Percentiles rank a stretch among this genome's conserved stretches.
These are phyloP conservation scores for Tremellales sp. DNA, from an alignment of 1,284 basidiomycete species.

Conservation along the genomic window DNA sequence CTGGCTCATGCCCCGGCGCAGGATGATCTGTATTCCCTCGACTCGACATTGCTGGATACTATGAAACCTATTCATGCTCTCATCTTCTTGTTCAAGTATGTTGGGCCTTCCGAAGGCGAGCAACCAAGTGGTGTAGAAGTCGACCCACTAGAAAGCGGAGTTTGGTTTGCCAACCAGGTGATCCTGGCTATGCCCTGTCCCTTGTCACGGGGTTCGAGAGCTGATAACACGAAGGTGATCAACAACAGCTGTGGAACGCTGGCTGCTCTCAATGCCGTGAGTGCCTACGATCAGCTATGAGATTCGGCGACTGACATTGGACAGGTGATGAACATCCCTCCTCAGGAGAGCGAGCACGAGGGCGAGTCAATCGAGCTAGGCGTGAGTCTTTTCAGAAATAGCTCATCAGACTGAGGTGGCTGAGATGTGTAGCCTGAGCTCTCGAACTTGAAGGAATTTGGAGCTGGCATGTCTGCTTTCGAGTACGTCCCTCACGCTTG, in stretches of 20 bases:
- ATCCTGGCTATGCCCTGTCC: not conserved
- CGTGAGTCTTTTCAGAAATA: slow-evolving; percentile 14
- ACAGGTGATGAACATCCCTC: slow-evolving; percentile 71
- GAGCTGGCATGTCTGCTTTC: slow-evolving; percentile 75
- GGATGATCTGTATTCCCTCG: slow-evolving; percentile 84
- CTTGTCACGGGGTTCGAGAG: not conserved
- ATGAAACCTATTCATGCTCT: slow-evolving; percentile 79
- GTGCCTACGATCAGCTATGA: not conserved
- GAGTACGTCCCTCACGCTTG: slow-evolving; percentile 32
- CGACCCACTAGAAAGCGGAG: slow-evolving; percentile 65
- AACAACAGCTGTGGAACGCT: slow-evolving; percentile 91
- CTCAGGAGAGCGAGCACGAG: slow-evolving; percentile 11
- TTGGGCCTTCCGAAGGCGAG: slow-evolving; percentile 55
- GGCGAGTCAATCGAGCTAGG: slow-evolving; percentile 58
- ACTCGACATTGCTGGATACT: slow-evolving; percentile 62
- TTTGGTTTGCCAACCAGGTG: slow-evolving; percentile 81
- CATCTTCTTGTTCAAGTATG: slow-evolving; percentile 92
- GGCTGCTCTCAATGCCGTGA: slow-evolving; percentile 76
- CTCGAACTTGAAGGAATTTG: slow-evolving; percentile 69
- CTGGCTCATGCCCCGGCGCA: too few species aligned
- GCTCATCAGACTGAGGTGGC: not conserved
- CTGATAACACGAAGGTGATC: slow-evolving; percentile 56
- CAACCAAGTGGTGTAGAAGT: slow-evolving; percentile 48
- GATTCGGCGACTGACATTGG: not conserved
- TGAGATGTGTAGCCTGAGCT: slow-evolving; percentile 54